These are phyloP conservation scores for Aspergillus tamarii DNA, from an alignment of 2,329 filamentous ascomycete genomes.

Conservation along the genomic window DNA sequence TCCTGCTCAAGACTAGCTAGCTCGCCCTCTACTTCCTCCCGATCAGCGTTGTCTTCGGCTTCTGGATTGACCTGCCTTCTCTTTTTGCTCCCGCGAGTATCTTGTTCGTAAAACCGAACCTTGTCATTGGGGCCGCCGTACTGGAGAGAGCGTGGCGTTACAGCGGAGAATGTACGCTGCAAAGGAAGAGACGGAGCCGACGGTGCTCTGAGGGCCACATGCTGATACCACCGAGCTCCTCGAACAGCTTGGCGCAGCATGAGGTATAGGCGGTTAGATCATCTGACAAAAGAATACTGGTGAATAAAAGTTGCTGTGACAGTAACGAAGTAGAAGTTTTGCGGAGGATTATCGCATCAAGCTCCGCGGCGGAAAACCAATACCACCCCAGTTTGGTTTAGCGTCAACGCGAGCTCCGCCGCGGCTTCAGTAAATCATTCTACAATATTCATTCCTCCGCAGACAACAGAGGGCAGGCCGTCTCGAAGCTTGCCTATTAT, in stretches of 20 bases:
- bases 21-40: constrained; percentile 40
- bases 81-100: constrained; percentile 38
- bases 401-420: constrained; percentile 27
- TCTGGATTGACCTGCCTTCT: constrained; percentile 43
- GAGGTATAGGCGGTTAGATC: constrained; percentile 38
- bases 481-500: constrained; percentile 24
- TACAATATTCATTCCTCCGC: neutral
- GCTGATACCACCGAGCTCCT: constrained; percentile 49
- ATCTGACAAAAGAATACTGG: constrained; percentile 28
- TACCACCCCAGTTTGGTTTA: constrained; percentile 36
- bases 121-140: constrained; percentile 45
- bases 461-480: constrained; percentile 9
- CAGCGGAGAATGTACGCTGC: constrained; percentile 36
- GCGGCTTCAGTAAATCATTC: constrained; percentile 14
- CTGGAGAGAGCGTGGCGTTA: constrained; percentile 33
- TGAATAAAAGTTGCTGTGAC: constrained; percentile 12
- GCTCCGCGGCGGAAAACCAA: constrained; percentile 32
- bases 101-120: constrained; percentile 49
- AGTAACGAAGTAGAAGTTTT: neutral
- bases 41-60: constrained; percentile 42
- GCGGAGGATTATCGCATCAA: constrained; percentile 7
- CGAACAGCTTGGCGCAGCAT: constrained; percentile 50
- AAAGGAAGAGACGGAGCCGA: constrained; percentile 28
- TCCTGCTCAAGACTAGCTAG: constrained; percentile 45
- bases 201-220: constrained; percentile 41